Evolutionary conservation across 768 basidiomycete genomes (phyloP).

Genomic region (Trametes meyenii): DNA sequence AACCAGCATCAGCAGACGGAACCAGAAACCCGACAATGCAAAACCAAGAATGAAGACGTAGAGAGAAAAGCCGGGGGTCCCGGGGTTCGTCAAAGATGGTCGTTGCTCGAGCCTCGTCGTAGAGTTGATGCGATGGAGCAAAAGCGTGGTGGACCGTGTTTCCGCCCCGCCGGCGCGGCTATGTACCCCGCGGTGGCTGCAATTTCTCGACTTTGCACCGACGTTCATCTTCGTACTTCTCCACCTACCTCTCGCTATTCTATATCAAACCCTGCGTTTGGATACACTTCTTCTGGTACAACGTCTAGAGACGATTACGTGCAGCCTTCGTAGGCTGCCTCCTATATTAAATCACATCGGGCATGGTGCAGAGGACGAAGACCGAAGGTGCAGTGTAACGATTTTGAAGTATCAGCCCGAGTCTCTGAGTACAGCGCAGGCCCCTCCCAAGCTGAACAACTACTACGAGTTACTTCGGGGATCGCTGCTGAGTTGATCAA

Average conservation of each 20-base stretch:
- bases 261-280: neutral
- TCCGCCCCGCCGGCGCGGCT: constrained; percentile 14
- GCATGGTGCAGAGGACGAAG: constrained; percentile 47
- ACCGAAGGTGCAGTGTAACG: constrained; percentile 36
- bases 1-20: constrained; percentile 30
- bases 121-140: neutral
- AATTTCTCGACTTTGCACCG: constrained; percentile 8
- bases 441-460: constrained; percentile 87
- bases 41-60: neutral
- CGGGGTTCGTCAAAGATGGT: constrained; percentile 11
- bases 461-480: constrained; percentile 89
- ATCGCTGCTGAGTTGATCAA: constrained; percentile 94
- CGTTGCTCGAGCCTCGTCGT: neutral
- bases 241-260: neutral
- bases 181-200: constrained; percentile 18
- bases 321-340: neutral
- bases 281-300: neutral
- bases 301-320: neutral
- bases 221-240: neutral
- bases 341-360: neutral
- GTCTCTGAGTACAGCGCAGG: constrained; percentile 39
- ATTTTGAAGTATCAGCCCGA: neutral
- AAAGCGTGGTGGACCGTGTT: neutral
- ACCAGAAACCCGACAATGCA: neutral
- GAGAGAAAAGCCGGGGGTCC: neutral